phyloP scores from a whole-genome alignment of 352 stramenopile species.

The Aphanomyces astaci region DNA sequence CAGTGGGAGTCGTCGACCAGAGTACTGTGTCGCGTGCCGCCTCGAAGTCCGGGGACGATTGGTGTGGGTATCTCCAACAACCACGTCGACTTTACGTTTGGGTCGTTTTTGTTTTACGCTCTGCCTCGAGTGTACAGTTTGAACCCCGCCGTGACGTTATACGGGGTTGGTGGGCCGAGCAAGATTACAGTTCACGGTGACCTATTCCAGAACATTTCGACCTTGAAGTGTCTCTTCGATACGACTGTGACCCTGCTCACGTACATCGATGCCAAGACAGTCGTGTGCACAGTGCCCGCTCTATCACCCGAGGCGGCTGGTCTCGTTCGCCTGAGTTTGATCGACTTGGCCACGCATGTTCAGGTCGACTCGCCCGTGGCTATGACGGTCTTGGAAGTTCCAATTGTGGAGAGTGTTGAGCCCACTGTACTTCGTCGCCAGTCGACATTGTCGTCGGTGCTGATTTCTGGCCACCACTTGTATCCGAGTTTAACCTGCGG shows the following conservation, averaged over 20 bases:
- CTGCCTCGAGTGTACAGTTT: slow-evolving; percentile 3
- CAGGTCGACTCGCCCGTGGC: not conserved
- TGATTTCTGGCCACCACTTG: not conserved
- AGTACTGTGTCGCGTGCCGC: slow-evolving; percentile 8
- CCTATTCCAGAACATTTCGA: slow-evolving; percentile 9
- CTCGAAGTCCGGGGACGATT: not conserved
- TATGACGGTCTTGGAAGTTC: not conserved
- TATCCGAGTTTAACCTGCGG: not conserved
- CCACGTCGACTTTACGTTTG: slow-evolving; percentile 18
- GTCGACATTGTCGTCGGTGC: not conserved
- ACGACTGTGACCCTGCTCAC: not conserved
- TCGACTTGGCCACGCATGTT: not conserved
- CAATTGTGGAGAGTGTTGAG: not conserved
- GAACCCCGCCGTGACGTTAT: not conserved
- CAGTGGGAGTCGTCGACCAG: slow-evolving; percentile 6
- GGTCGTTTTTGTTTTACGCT: slow-evolving; percentile 8
- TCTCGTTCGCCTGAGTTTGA: not conserved
- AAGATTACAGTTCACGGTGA: slow-evolving; percentile 10
- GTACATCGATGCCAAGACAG: not conserved
- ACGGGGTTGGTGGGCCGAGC: not conserved
- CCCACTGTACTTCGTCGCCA: not conserved
- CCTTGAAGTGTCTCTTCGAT: not conserved
- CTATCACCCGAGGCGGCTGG: not conserved
- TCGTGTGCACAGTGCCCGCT: not conserved
- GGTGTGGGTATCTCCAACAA: slow-evolving; percentile 22